These are phyloP conservation scores for Calonectria montana DNA, from an alignment of 2,329 filamentous ascomycete genomes.

Conservation along the genomic window DNA sequence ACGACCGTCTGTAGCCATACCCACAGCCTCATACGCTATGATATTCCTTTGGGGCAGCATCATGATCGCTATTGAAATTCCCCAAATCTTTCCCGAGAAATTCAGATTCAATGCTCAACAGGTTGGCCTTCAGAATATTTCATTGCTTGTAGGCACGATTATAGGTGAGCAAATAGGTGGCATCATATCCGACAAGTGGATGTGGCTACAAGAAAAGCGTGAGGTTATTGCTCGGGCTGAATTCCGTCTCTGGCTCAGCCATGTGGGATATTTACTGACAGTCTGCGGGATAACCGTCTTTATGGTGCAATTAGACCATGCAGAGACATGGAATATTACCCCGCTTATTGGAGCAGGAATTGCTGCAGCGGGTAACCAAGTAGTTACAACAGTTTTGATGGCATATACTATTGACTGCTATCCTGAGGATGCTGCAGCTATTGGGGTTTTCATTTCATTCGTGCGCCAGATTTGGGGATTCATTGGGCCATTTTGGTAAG, in stretches of 20 bases:
- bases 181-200: constrained; percentile 64
- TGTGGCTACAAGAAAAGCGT: constrained; percentile 52
- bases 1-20: constrained; percentile 33
- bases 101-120: constrained; percentile 68
- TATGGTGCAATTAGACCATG: constrained; percentile 60
- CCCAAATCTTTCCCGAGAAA: constrained; percentile 65
- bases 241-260: constrained; percentile 67
- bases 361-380: constrained; percentile 66
- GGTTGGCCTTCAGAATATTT: constrained; percentile 68
- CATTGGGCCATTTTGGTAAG: constrained; percentile 8
- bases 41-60: constrained; percentile 59
- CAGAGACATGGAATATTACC: constrained; percentile 64
- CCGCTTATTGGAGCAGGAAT: constrained; percentile 65
- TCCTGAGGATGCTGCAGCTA: constrained; percentile 60
- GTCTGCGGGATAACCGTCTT: constrained; percentile 66
- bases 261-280: constrained; percentile 60
- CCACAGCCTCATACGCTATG: constrained; percentile 65
- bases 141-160: constrained; percentile 66
- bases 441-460: constrained; percentile 70
- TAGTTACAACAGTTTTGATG: constrained; percentile 70
- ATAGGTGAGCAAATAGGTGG: constrained; percentile 71
- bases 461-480: constrained; percentile 66
- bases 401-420: constrained; percentile 71
- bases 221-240: constrained; percentile 54
- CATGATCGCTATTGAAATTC: constrained; percentile 65